Conservation (phyloP, 164 flowering plant genomes). For the Sedum album region DNA sequence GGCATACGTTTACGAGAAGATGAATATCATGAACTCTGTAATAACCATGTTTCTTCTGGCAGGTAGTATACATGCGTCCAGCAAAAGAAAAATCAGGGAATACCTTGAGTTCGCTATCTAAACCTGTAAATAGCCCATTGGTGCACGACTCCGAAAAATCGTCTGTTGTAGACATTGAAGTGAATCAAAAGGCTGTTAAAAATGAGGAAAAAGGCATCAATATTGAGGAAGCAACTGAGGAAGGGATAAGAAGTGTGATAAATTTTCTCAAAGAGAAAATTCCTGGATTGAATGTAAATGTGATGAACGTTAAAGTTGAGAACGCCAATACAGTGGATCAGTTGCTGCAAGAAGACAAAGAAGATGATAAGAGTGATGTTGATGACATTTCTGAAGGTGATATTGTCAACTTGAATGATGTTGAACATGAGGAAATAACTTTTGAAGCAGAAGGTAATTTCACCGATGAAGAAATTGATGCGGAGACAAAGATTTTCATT, state of each 20-base stretch:
- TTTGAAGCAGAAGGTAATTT: constrained; percentile 30
- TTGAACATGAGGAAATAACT: constrained; percentile 42
- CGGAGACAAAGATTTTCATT: constrained; percentile 60
- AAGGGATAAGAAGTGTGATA: constrained; percentile 74
- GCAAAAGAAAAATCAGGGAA: constrained; percentile 34
- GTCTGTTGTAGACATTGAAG: constrained; percentile 34
- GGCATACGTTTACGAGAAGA: no score
- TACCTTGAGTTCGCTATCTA: constrained; percentile 28
- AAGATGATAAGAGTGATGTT: constrained; percentile 19
- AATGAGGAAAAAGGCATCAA: constrained; percentile 47
- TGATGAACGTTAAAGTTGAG: constrained; percentile 56
- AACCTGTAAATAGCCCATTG: constrained; percentile 29
- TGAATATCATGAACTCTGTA: background rate
- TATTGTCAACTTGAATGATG: constrained; percentile 34
- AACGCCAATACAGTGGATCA: constrained; percentile 49
- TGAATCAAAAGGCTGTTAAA: constrained; percentile 36
- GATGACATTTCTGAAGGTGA: constrained; percentile 45
- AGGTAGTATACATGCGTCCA: constrained; percentile 80
- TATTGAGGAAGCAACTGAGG: constrained; percentile 72
- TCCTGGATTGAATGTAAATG: constrained; percentile 79
- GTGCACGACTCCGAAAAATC: constrained; percentile 29
- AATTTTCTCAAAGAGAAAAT: constrained; percentile 78
- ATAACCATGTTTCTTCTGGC: constrained; percentile 15
- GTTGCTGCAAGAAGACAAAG: constrained; percentile 49
- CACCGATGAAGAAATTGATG: constrained; percentile 38